phyloP scores from a whole-genome alignment of 306 rosid species.

The Sicyos baderoa region DNA sequence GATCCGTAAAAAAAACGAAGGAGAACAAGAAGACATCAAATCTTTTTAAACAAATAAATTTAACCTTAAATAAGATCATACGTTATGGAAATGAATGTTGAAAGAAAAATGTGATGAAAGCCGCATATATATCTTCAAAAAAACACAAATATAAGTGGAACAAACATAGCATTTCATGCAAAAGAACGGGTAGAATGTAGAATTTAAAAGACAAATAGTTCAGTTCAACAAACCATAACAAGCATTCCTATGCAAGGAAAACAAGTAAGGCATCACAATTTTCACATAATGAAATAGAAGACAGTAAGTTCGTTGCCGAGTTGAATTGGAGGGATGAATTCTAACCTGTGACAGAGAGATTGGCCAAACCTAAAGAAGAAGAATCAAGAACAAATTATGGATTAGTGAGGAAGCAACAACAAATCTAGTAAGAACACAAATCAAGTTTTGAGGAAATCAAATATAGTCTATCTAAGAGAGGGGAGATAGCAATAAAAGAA shows the following conservation, averaged over 20 bases:
- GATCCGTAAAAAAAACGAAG: too few species aligned
- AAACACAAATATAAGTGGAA: too few species aligned
- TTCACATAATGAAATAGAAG: conserved; percentile 3
- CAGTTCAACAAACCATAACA: too few species aligned
- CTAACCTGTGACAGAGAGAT: conserved; percentile 88
- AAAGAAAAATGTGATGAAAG: too few species aligned
- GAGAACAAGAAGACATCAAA: neutral
- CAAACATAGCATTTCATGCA: too few species aligned
- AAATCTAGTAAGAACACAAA: neutral
- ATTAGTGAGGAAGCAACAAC: neutral
- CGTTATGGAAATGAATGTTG: neutral
- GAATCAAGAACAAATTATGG: conserved; percentile 9
- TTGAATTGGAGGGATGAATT: conserved; percentile 23
- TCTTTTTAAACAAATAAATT: neutral
- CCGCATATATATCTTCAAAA: too few species aligned
- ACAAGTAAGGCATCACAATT: neutral
- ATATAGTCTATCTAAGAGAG: neutral
- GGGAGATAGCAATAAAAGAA: too few species aligned
- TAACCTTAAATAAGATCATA: neutral
- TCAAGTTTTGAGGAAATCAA: neutral
- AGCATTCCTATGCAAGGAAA: neutral
- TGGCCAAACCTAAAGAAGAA: conserved; percentile 55
- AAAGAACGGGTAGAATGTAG: too few species aligned
- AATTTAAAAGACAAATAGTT: too few species aligned
- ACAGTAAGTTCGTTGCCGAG: conserved; percentile 8